phyloP scores from a whole-genome alignment of 2,329 filamentous ascomycete species.

The Cadophora luteo-olivacea region DNA sequence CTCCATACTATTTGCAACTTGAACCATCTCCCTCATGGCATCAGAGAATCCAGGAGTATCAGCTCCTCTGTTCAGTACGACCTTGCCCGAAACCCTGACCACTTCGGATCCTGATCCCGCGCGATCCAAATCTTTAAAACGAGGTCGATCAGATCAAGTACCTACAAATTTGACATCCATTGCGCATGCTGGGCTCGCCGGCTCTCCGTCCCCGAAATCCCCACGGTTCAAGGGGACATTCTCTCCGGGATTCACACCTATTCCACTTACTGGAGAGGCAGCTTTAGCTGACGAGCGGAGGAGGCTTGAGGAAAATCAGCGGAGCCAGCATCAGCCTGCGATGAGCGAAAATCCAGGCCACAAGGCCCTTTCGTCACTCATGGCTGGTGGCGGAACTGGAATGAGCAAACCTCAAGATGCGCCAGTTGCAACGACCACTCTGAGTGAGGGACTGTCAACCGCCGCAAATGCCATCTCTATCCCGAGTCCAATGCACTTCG shows the following conservation, averaged over 20 bases:
- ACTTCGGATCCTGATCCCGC: slow-evolving; percentile 34
- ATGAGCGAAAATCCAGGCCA: slow-evolving; percentile 62
- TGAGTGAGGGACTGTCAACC: slow-evolving; percentile 43
- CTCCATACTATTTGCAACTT: not conserved
- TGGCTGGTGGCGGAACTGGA: slow-evolving; percentile 59
- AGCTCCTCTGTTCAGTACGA: slow-evolving; percentile 37
- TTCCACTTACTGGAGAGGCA: slow-evolving; percentile 59
- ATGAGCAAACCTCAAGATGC: slow-evolving; percentile 64
- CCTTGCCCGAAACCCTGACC: slow-evolving; percentile 33
- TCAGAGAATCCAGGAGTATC: slow-evolving; percentile 40
- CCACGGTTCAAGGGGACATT: slow-evolving; percentile 42
- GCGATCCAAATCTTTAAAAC: slow-evolving; percentile 42
- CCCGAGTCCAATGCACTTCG: slow-evolving; percentile 39
- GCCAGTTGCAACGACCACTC: slow-evolving; percentile 44
- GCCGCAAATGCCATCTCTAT: slow-evolving; percentile 43
- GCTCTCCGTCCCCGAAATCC: slow-evolving; percentile 43
- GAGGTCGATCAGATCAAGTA: slow-evolving; percentile 39
- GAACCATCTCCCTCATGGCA: slow-evolving; percentile 39
- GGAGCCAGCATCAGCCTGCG: slow-evolving; percentile 45
- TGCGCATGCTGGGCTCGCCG: slow-evolving; percentile 38
- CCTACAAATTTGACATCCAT: slow-evolving; percentile 37
- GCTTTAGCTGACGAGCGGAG: slow-evolving; percentile 61
- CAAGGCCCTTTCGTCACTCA: slow-evolving; percentile 58
- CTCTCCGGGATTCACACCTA: slow-evolving; percentile 45
- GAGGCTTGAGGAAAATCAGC: slow-evolving; percentile 54